A percentile compares a stretch with the other conserved stretches of the same genome.
These are phyloP conservation scores for Taxawa tesnikishii DNA, from an alignment of 2,329 filamentous ascomycete genomes.

Conservation along the genomic window DNA sequence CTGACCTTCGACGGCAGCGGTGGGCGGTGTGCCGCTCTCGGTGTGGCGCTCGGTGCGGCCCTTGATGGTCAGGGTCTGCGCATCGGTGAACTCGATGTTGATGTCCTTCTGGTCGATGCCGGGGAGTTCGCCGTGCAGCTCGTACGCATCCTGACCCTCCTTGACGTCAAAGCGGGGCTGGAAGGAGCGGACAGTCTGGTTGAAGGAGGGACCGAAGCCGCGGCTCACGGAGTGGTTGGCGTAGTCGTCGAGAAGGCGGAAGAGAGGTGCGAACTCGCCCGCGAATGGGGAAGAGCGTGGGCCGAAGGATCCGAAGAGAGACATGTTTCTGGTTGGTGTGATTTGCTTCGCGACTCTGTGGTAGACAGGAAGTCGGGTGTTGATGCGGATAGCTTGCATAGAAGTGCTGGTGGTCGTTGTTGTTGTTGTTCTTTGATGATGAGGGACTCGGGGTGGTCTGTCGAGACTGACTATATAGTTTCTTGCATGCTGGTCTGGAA, in stretches of 20 bases:
- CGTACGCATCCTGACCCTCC: conserved; percentile 55
- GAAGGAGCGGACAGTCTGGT: conserved; percentile 41
- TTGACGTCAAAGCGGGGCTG: conserved; percentile 67
- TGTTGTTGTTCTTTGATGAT: conserved; percentile 6
- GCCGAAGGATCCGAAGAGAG: conserved; percentile 15
- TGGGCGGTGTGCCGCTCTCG: conserved; percentile 41
- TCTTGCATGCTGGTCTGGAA: not conserved
- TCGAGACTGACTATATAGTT: conserved; percentile 5
- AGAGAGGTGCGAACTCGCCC: conserved; percentile 26
- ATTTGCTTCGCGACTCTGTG: conserved; percentile 14
- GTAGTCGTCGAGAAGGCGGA: conserved; percentile 36
- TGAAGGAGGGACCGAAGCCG: conserved; percentile 7
- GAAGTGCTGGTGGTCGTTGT: conserved; percentile 10
- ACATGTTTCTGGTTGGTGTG: conserved; percentile 20
- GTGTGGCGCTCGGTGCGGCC: conserved; percentile 56
- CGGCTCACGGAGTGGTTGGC: conserved; percentile 20
- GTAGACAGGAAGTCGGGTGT: conserved; percentile 17
- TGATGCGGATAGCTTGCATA: conserved; percentile 15
- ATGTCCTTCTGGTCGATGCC: conserved; percentile 64
- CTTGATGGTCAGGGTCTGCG: conserved; percentile 58
- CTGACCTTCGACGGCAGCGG: conserved; percentile 35
- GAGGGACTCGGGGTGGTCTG: too few species aligned
- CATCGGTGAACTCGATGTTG: conserved; percentile 66
- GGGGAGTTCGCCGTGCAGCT: conserved; percentile 70
- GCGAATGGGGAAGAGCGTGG: conserved; percentile 22